phyloP scores from a whole-genome alignment of 148 eudicot species.

The Silene uniflora region DNA sequence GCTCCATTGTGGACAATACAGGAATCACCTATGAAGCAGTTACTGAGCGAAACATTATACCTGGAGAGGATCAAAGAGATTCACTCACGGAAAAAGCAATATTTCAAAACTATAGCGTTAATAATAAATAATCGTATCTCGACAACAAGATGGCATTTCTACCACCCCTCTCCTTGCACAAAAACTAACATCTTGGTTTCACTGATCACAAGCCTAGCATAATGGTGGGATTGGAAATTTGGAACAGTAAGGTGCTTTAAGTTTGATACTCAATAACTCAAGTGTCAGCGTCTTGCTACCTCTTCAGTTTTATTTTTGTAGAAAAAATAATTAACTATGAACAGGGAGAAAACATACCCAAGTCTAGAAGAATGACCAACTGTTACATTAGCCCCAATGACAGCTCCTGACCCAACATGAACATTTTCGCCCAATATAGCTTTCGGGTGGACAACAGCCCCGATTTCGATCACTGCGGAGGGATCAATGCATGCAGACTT shows the following conservation, averaged over 20 bases:
- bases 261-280: neutral
- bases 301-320: neutral
- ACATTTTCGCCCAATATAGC: constrained; percentile 58
- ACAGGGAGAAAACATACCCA: constrained; percentile 44
- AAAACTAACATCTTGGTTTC: neutral
- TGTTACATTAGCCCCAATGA: constrained; percentile 70
- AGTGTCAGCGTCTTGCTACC: neutral
- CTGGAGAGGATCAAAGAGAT: constrained; percentile 32
- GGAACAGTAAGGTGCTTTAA: neutral
- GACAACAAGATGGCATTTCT: no score
- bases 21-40: constrained; percentile 73
- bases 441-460: constrained; percentile 75
- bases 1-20: constrained; percentile 84
- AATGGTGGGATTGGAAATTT: neutral
- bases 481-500: constrained; percentile 63
- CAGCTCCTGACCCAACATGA: constrained; percentile 74
- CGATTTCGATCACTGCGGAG: constrained; percentile 56
- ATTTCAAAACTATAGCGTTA: neutral
- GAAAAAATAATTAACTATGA: neutral
- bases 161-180: neutral
- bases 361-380: constrained; percentile 71
- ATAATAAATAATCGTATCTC: no score
- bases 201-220: neutral
- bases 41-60: constrained; percentile 77
- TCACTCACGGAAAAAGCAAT: constrained; percentile 12